Conservation (phyloP, 2,329 filamentous ascomycete genomes). For the Nemania sp. region DNA sequence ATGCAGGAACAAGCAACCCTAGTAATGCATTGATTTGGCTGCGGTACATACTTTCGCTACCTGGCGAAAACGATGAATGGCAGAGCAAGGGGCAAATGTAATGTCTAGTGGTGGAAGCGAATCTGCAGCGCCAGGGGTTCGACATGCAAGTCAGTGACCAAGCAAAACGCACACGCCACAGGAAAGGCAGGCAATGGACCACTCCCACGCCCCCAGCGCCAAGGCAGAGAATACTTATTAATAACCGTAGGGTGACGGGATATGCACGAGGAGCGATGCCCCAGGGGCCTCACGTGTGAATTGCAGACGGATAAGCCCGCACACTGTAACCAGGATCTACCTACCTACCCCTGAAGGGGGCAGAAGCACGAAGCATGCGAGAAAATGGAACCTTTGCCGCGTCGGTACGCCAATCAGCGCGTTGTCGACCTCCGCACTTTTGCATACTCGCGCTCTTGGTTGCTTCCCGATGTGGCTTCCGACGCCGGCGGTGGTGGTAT, state of each 20-base stretch:
- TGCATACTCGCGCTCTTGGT: background rate
- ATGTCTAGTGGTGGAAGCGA: slow-evolving; percentile 13
- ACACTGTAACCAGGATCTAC: slow-evolving; percentile 14
- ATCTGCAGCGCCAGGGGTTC: slow-evolving; percentile 19
- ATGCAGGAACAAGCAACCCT: slow-evolving; percentile 24
- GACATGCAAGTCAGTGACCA: slow-evolving; percentile 18
- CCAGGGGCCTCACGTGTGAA: slow-evolving; percentile 11
- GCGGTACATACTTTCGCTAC: too few relatives aligned
- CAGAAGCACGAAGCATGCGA: slow-evolving; percentile 4
- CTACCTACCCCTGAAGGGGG: background rate
- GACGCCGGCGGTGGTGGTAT: slow-evolving; percentile 20
- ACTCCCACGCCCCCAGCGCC: background rate
- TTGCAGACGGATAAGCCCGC: slow-evolving; percentile 15
- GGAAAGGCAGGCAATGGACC: slow-evolving; percentile 6
- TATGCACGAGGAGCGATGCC: too few relatives aligned
- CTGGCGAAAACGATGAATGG: background rate
- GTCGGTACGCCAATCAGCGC: slow-evolving; percentile 9
- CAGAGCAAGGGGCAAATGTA: background rate
- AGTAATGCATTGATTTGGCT: too few relatives aligned
- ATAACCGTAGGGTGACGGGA: slow-evolving; percentile 4
- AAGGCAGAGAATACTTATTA: slow-evolving; percentile 8
- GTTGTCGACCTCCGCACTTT: background rate
- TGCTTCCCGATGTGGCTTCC: slow-evolving; percentile 18
- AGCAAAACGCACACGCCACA: slow-evolving; percentile 5
- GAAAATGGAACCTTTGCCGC: slow-evolving; percentile 6